A percentile compares a stretch with the other conserved stretches of the same genome.
Conservation (phyloP, 108 stramenopile genomes). For the Pseudonitzschia delicatissima region DNA sequence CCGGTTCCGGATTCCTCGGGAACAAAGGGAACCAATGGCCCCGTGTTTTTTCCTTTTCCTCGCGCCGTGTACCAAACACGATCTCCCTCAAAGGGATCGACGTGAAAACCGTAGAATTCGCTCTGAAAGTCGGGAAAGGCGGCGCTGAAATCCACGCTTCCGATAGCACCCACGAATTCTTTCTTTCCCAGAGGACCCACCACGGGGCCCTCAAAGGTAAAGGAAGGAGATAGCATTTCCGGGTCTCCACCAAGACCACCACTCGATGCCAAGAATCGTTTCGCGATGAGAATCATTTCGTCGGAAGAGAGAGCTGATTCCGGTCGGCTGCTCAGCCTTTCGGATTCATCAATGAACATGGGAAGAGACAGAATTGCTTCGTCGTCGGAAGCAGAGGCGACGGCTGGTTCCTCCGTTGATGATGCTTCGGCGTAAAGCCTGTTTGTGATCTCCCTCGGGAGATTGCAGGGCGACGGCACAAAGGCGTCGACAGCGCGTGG, state of each 20-base stretch:
- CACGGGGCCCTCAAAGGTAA: slow-evolving; percentile 73
- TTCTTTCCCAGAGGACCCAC: slow-evolving; percentile 59
- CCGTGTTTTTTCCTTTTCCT: slow-evolving; percentile 31
- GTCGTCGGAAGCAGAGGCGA: neutral
- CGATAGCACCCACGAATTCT: slow-evolving; percentile 57
- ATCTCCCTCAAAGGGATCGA: slow-evolving; percentile 66
- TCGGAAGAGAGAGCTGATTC: slow-evolving; percentile 36
- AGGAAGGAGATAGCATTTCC: slow-evolving; percentile 61
- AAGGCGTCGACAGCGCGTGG: neutral
- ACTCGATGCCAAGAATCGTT: slow-evolving; percentile 39
- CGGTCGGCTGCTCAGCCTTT: neutral
- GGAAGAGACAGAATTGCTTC: neutral
- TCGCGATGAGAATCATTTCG: slow-evolving; percentile 45
- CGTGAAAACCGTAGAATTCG: slow-evolving; percentile 49
- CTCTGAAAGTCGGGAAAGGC: slow-evolving; percentile 57
- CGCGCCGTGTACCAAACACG: slow-evolving; percentile 69
- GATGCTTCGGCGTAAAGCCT: neutral
- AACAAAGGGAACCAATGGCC: slow-evolving; percentile 44
- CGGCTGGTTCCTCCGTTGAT: neutral
- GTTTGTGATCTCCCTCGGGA: neutral
- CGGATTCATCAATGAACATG: neutral
- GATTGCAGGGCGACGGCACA: neutral
- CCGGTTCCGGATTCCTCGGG: slow-evolving; percentile 18
- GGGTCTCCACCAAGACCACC: slow-evolving; percentile 50
- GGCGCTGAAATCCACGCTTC: slow-evolving; percentile 47